Conservation (phyloP, 2,329 filamentous ascomycete species). For the Trichoderma breve region DNA sequence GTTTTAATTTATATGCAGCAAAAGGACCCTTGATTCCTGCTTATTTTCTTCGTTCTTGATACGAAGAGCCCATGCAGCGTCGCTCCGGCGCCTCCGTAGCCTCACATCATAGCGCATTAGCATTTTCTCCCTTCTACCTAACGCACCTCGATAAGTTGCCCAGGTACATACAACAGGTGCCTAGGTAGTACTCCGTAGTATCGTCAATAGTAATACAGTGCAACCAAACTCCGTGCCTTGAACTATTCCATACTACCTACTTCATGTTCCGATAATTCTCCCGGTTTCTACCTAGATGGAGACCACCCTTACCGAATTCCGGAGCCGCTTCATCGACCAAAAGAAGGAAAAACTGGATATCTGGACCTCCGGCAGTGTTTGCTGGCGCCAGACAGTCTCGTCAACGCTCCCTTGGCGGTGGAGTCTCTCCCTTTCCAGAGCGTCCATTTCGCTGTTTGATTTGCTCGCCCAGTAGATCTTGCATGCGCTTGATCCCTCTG, state of each 20-base stretch:
- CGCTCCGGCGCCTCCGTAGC: constrained; percentile 13
- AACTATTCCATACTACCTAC: background rate
- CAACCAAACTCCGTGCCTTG: no score
- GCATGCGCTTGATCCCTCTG: background rate
- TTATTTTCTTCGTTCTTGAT: background rate
- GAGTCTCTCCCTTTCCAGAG: background rate
- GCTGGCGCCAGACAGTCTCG: background rate
- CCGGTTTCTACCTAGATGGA: background rate
- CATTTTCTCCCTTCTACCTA: background rate
- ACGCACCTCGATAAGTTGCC: background rate
- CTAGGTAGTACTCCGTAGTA: background rate
- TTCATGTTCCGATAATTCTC: background rate
- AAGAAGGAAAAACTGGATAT: background rate
- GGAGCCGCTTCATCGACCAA: background rate
- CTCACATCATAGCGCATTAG: constrained; percentile 9
- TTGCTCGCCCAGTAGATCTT: constrained; percentile 9
- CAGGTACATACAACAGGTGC: background rate
- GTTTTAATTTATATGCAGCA: constrained; percentile 14
- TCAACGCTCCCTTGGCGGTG: constrained; percentile 8
- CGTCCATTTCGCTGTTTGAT: background rate
- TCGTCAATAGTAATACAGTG: no score
- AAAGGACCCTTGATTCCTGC: background rate
- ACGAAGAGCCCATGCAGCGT: constrained; percentile 4
- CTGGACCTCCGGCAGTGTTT: background rate
- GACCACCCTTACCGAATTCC: background rate